Base-by-base conservation (phyloP, 768 basidiomycete species). In the Leucosporidium yakuticum region DNA sequence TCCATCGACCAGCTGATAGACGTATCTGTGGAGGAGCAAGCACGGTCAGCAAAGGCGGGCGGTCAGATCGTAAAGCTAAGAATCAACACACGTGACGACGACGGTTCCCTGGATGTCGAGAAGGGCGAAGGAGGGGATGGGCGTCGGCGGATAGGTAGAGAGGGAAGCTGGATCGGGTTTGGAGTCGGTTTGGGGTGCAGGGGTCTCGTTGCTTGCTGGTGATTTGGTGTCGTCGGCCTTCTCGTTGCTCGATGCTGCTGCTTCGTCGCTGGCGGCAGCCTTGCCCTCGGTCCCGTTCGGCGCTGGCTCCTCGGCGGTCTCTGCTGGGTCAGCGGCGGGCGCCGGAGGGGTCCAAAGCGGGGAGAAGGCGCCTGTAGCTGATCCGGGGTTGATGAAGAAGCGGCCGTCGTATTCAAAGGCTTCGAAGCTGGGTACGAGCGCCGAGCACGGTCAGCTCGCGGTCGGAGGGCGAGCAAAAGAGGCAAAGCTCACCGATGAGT, bases 31-130 rank as follows among this genome's bases (percentile, higher is more conserved):
- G 29, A 19, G 19, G 23, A 14, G 7, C 6, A 32, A 3, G 21
- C 6, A 36, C 20, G 2, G 19, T 36, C 4, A 57, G 56, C 29
- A 36, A 21, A 2, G 9, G 14, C 29, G 15, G 17, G 20, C 20
- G 56, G 17, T 21, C 2, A 20, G 32, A 32, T 3, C 17, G 7
- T 23, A 5, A 20, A 20, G 34, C 32, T 12, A 7, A 23, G 60
- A 4, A 27, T 48, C 21, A 25, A 98, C 93, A 76, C 96, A 98
- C 4, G 95, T 98, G 32, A 96, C 93, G 44, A 99, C 90, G 14
- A 95, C 91, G 4, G 91, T 86, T 7, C 96, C 96, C 80, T 99
- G 96, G 47, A 99, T 88, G 77, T 98, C 96, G 88, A 99, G 91
- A 55, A 98, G 81, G 1, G 96, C 96, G 76, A 99, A 99, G 4